Base-by-base conservation (phyloP, 2,329 filamentous ascomycete genomes). In the Pseudonectria buxi region DNA sequence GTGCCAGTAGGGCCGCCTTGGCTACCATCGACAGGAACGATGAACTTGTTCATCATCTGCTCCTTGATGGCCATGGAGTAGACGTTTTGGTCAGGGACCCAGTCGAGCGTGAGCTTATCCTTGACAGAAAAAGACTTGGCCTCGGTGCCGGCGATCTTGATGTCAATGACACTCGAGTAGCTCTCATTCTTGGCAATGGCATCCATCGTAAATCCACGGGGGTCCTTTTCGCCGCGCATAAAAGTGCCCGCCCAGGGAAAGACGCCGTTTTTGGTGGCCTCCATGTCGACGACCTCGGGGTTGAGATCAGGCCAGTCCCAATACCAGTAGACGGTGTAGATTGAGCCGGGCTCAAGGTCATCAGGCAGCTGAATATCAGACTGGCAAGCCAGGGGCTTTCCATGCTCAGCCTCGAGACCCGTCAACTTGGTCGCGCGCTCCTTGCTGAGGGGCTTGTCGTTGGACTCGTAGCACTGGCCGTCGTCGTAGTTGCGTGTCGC, bases 301-400 rank as follows among this genome's bases (percentile, higher is more conserved):
- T 65, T 61, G 54, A 78, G 67, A 11, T 76, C 81, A 3, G 83
- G 81, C 86, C 88, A 98, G 60, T 94, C 83, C 92, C 92, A 96
- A 30, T 95, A 82, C 90, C 90, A 96, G 69, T 95, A 94, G 33
- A 95, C 64, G 3, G 87, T 90, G 58, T 89, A 86, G 18, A 72
- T 71, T 22, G 79, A 74, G 29, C 78, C 78, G 9, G 68, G 59
- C n/a, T 72, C 60, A 30, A 78, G 66, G 48, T 83, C 74, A 5
- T 67, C 55, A 1, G 92, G 92, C 11, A 98, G 67, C 53, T 80
- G 71, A 31, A 95, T 67, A 54, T 92, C 81, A 25, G 81, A 81
- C 61, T 95, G 89, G 63, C 92, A 96, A 66, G 73, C 81, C 33
- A 89, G 68, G 50, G 82, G 76, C 30, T 63, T 61, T 16, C 73